Evolutionary conservation across 352 stramenopile genomes (phyloP), one percentile per base, ranked within the genome.

Genomic region (Phytophthora hibernalis): DNA sequence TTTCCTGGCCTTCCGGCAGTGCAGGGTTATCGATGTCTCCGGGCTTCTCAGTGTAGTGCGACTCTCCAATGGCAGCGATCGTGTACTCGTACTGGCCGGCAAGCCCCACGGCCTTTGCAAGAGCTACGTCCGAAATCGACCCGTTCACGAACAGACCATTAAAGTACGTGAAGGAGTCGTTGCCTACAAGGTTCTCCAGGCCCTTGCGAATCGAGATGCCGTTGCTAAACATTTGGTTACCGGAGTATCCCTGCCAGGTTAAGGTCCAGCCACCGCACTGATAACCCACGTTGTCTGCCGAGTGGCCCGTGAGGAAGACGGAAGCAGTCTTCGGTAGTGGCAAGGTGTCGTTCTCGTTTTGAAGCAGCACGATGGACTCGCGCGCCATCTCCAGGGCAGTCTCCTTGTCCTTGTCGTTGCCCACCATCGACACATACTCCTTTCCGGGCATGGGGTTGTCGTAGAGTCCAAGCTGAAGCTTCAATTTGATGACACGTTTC

Each of bases 201-300:
- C 54, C 61, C 15, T 70, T 56, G 44, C 79, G 81, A 26, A 92
- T 58, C 0, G 80, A 82, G 1, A 81, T 52, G 3, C 82, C 80
- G 50, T 89, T 66, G 3, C 61, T 72, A 55, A 83, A 79, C 74
- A 88, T 76, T 0, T 50, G 57, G 61, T 89, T 91, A 16, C 68
- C 62, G 11, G 79, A 72, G 33, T 84, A 73, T 0, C 87, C 90
- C 61, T 96, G 90, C 89, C 90, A 97, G 28, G 81, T 75, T 13
- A 91, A 65, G 0, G 83, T 87, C 90, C 90, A 96, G 0, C 85
- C 85, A 24, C 85, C 83, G 24, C 83, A 91, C 9, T 90, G 67
- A 20, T 85, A 77, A 0, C 83, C 85, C 5, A 91, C 80, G 21
- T 90, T 75, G 53, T 92, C 77, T 0, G 76, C 68, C 0, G 79